Base-by-base conservation (phyloP, 164 flowering plant genomes). In the Umbellularia californica region DNA sequence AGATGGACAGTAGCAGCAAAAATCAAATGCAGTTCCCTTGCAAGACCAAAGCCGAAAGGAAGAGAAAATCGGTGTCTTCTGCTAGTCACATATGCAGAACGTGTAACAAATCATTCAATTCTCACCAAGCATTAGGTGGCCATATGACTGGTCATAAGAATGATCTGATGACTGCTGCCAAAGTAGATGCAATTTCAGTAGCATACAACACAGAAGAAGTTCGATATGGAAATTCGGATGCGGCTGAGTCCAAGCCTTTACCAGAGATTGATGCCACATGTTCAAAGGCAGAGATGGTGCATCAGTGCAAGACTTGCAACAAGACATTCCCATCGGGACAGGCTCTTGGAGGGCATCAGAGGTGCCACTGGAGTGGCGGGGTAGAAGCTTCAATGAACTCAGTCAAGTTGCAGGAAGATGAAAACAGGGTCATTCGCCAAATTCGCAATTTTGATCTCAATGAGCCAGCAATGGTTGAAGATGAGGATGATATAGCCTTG, bases 51-150 rank as follows among this genome's bases (percentile, higher is more conserved):
- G 60, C 13, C 5, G 20, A 55, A 15, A 20, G 4, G 23, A 63
- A 66, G 41, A 55, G 64, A 47, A 24, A 5, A 24, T n/a, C 6
- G 2, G 23, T 19, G 5, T 19, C 50, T 3, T 10, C 47, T 41
- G 47, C 47, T 7, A 73, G 74, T 41, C 77, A 70, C 75, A 79
- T n/a, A 30, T 88, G 92, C 77, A 75, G 14, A 30, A 82, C 74
- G 33, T 92, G 94, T 76, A 75, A 74, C 75, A 87, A 85, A 68
- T 23, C 77, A 27, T 90, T 89, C 73, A 10, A 77, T 23, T 77
- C 88, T 13, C 82, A 84, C 70, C 97, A 90, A 77, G 93, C 93
- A 13, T 72, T 87, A 71, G 97, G 93, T n/a, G 94, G 94, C 12
- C 94, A 92, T 73, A 84, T 64, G 76, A 85, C 95, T 3, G 85